Evolutionary conservation across 2,329 filamentous ascomycete species (phyloP), one percentile per base, ranked within the genome.

Genomic region (Penicillium olsonii): DNA sequence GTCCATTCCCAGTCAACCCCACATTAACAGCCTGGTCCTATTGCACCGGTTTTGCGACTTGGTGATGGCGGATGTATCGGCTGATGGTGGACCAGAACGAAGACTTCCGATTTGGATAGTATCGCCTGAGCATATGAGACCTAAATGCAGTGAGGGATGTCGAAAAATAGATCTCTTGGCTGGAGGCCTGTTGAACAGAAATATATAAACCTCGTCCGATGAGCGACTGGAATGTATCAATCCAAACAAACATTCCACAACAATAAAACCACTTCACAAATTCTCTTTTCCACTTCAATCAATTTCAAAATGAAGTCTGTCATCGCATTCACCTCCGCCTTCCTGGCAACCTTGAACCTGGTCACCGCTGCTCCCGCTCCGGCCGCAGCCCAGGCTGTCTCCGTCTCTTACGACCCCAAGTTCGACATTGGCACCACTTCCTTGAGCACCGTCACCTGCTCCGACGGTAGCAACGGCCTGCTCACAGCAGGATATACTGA

Each of bases 321-420:
- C 50, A 51, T 55, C 15, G 11, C 60, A 10, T 37, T 57, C 31
- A 31, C 55, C 17, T 51, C 55, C 37, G 50, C 61, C 45, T 24
- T 65, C 27, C 24, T 66, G 54, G 53, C 54, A 29, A 42, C 54
- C 37, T 48, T 65, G 40, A 52, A 56, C 42, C 45, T 68, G 37
- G 49, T 56, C 35, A 54, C 55, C 24, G 55, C 66, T 27, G 57
- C 56, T 20, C 60, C 62, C n/a, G 48, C 56, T 14, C 58, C 58
- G 31, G 49, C 50, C 1, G 46, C 20, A 34, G 45, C 15, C 42
- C 51, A 31, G 42, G 58, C 61, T 20, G 65, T 74, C 42, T 69
- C 64, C 68, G 87, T 91, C 63, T 86, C 85, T 56, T 92, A 85
- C 71, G 88, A 92, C 72, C 72, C 74, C 17, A 83, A 79, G 65